Conservation (phyloP, 768 basidiomycete genomes). For the Leccinellum luteum region DNA sequence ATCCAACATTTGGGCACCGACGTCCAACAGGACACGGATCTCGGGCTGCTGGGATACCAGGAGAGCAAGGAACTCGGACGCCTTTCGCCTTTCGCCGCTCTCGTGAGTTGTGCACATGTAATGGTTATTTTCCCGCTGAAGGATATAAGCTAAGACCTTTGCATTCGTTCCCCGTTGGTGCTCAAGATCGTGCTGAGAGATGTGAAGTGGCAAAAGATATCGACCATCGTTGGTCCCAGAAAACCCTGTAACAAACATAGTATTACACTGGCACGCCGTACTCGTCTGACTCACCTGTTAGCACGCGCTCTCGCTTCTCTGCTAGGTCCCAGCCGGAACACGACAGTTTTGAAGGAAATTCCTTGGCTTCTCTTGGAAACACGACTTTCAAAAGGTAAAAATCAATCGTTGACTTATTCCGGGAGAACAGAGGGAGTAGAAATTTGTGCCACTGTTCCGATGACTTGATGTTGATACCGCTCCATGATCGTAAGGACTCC, state of each 20-base stretch:
- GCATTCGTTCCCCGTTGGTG: conserved; percentile 46
- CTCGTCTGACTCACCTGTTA: conserved; percentile 14
- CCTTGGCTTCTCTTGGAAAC: conserved; percentile 39
- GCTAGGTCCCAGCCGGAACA: conserved; percentile 40
- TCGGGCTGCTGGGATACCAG: conserved; percentile 35
- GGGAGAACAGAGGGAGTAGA: conserved; percentile 29
- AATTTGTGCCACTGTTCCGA: conserved; percentile 17
- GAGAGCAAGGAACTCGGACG: conserved; percentile 23
- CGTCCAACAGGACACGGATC: conserved; percentile 49
- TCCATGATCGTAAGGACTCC: conserved; percentile 6
- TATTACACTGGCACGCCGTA: neutral
- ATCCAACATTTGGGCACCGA: conserved; percentile 57
- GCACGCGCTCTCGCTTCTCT: conserved; percentile 9
- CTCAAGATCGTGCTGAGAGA: conserved; percentile 29
- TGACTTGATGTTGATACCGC: conserved; percentile 32
- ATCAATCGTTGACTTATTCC: conserved; percentile 31
- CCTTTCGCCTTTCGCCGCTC: conserved; percentile 13
- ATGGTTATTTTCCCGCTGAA: conserved; percentile 24
- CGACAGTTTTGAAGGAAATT: conserved; percentile 33
- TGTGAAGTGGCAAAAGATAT: conserved; percentile 37
- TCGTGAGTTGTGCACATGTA: conserved; percentile 12
- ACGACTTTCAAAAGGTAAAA: conserved; percentile 38
- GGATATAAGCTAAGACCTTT: conserved; percentile 29
- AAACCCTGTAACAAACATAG: conserved; percentile 24
- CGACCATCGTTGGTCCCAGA: conserved; percentile 41